Conservation (phyloP, 805 yeast species). For the Yamadazyma kitorensis region DNA sequence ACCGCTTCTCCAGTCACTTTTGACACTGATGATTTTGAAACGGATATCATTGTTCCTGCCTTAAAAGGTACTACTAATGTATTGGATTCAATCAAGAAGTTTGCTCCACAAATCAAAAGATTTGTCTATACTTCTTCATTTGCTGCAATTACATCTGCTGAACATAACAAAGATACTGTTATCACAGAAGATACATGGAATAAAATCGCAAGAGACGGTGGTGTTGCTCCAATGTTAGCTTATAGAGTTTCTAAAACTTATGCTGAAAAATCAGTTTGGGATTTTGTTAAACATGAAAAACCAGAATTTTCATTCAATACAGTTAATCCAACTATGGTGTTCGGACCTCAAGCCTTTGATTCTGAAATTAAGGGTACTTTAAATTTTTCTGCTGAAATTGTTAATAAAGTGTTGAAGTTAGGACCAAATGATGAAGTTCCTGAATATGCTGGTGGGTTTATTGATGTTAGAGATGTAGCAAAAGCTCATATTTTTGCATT, state of each 20-base stretch:
- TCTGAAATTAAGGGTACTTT: slow-evolving; percentile 20
- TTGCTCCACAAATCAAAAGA: slow-evolving; percentile 40
- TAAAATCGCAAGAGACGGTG: slow-evolving; percentile 4
- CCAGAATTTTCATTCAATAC: slow-evolving; percentile 38
- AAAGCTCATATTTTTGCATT: slow-evolving; percentile 52
- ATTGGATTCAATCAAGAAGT: slow-evolving; percentile 39
- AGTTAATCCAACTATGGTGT: slow-evolving; percentile 44
- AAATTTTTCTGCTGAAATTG: slow-evolving; percentile 26
- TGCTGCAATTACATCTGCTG: slow-evolving; percentile 5
- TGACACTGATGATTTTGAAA: slow-evolving; percentile 16
- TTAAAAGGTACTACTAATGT: slow-evolving; percentile 27
- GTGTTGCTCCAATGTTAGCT: slow-evolving; percentile 21
- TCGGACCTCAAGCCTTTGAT: slow-evolving; percentile 53
- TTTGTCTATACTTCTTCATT: slow-evolving; percentile 52
- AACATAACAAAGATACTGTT: slow-evolving; percentile 6
- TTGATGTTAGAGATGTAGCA: slow-evolving; percentile 66
- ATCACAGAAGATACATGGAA: slow-evolving; percentile 38
- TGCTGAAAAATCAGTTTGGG: slow-evolving; percentile 61
- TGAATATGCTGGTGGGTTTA: slow-evolving; percentile 17
- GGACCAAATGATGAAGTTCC: slow-evolving; percentile 17
- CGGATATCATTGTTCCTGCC: slow-evolving; percentile 26
- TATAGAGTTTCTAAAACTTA: slow-evolving; percentile 47
- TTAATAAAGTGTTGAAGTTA: slow-evolving; percentile 25
- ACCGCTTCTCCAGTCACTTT: slow-evolving; percentile 28
- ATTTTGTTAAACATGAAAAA: slow-evolving; percentile 34